A percentile compares a stretch with the other conserved stretches of the same genome.
Conservation (phyloP, 495 filamentous ascomycete species). For the Ascobolus immersus region DNA sequence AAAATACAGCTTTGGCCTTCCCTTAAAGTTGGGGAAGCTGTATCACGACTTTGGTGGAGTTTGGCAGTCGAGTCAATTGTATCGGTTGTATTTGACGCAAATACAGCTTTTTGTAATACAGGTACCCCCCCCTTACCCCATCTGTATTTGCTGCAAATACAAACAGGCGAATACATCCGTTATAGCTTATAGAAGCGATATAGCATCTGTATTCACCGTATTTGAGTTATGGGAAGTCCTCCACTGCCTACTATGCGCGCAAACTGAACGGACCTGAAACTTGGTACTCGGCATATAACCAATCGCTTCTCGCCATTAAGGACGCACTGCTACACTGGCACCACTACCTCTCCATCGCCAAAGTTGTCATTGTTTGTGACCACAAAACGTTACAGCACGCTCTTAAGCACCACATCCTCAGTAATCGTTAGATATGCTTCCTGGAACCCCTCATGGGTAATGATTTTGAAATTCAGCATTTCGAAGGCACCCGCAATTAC, state of each 20-base stretch:
- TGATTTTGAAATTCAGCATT: background rate
- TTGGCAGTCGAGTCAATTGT: no score
- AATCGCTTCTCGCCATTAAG: background rate
- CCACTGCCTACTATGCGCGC: background rate
- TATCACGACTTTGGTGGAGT: no score
- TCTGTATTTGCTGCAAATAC: no score
- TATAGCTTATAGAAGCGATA: no score
- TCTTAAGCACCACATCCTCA: background rate
- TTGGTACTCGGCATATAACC: background rate
- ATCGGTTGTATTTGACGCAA: no score
- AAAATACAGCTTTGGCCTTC: no score
- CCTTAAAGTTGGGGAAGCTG: no score
- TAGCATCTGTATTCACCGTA: no score
- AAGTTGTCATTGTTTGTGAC: background rate
- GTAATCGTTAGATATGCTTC: background rate
- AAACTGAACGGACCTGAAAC: background rate
- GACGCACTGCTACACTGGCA: conserved; percentile 1
- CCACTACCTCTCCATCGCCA: background rate
- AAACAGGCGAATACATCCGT: no score
- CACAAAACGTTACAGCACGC: background rate
- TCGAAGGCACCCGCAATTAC: background rate
- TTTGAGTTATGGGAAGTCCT: no score
- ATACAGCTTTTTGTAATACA: no score
- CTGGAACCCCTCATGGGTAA: background rate
- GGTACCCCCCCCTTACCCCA: no score